Conservation (phyloP, 768 basidiomycete species). For the Suillus occidentalis region DNA sequence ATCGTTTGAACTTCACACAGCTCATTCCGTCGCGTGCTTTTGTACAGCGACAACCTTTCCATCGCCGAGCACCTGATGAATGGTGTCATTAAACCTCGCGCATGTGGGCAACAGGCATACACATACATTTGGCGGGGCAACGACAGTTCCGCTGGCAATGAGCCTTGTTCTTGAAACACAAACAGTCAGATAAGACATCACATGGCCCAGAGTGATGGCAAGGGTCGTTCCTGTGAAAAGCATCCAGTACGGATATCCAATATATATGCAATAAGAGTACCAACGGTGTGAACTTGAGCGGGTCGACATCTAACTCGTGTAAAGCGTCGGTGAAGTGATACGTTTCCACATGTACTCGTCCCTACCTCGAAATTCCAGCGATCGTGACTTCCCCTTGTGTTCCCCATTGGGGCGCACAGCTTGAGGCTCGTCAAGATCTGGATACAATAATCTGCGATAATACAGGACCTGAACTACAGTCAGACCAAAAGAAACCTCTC, state of each 20-base stretch:
- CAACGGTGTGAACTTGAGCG: constrained; percentile 14
- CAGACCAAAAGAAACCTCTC: background rate
- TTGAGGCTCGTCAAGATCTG: constrained; percentile 1
- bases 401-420: background rate
- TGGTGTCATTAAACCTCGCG: background rate
- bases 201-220: constrained; percentile 64
- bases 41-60: constrained; percentile 57
- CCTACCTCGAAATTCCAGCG: constrained; percentile 24
- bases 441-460: constrained; percentile 17
- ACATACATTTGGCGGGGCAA: constrained; percentile 52
- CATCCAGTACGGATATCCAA: background rate
- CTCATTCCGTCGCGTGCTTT: constrained; percentile 21
- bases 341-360: constrained; percentile 16
- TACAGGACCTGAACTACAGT: constrained; percentile 22
- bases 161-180: constrained; percentile 48
- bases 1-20: constrained; percentile 40
- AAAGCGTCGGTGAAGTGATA: constrained; percentile 17
- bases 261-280: constrained; percentile 6
- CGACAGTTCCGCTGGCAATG: constrained; percentile 59
- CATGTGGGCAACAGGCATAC: background rate
- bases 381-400: constrained; percentile 12
- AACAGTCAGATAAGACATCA: constrained; percentile 39
- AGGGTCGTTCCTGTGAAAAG: constrained; percentile 41
- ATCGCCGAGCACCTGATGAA: constrained; percentile 49
- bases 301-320: constrained; percentile 10